Evolutionary conservation across 139 green algal species (phyloP).

Genomic region (Tetraselmis striata): DNA sequence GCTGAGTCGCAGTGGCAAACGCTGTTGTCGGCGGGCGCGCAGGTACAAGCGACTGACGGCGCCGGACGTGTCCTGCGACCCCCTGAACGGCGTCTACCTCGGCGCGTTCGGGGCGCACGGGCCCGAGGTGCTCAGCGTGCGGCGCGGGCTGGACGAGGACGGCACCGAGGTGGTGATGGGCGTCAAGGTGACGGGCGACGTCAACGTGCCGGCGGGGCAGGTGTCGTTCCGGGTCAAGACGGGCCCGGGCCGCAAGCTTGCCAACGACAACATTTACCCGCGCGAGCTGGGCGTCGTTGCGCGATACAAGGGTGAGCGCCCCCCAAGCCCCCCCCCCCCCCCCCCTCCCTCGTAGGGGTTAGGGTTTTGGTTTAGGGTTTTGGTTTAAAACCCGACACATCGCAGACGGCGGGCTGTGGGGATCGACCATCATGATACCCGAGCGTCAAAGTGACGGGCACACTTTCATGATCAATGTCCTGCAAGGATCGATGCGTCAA

Average conservation of each 20-base stretch:
- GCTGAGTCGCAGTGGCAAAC: too few species aligned
- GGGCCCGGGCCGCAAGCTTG: conserved; percentile 17
- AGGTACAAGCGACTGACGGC: conserved; percentile 33
- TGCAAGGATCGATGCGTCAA: too few species aligned
- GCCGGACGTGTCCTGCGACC: conserved; percentile 32
- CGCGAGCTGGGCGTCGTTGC: conserved; percentile 72
- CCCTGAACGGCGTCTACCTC: conserved; percentile 68
- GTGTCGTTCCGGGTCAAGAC: conserved; percentile 75
- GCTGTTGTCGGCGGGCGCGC: too few species aligned
- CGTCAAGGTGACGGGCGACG: conserved; percentile 85
- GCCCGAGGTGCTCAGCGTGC: conserved; percentile 73
- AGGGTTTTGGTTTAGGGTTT: too few species aligned
- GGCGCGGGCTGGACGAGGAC: conserved; percentile 23
- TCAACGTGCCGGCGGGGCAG: conserved; percentile 75
- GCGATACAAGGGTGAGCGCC: conserved; percentile 19
- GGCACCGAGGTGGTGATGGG: conserved; percentile 63
- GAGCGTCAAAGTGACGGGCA: too few species aligned
- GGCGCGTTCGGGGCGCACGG: conserved; percentile 84
- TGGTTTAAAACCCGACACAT: too few species aligned
- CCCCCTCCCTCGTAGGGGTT: too few species aligned
- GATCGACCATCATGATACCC: too few species aligned
- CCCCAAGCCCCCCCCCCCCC: too few species aligned
- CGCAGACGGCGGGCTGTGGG: too few species aligned
- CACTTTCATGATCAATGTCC: too few species aligned
- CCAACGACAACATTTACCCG: conserved; percentile 56